Conservation (phyloP, 345 rosid species). For the Syzygium grande region DNA sequence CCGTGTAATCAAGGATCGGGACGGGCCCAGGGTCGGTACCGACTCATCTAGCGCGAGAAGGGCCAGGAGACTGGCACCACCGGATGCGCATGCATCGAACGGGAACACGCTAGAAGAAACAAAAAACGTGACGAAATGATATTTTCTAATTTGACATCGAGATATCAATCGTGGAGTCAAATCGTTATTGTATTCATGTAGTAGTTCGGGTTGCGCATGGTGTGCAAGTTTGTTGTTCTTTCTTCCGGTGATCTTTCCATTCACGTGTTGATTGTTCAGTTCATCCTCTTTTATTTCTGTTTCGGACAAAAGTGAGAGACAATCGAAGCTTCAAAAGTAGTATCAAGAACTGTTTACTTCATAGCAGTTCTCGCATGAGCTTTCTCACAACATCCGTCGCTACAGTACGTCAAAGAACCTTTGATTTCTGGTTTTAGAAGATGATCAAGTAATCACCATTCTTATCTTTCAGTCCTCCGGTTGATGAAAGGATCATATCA, state of each 20-base stretch:
- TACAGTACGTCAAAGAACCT: background rate
- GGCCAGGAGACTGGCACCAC: background rate
- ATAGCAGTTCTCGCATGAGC: background rate
- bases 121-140: background rate
- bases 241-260: background rate
- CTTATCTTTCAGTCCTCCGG: background rate
- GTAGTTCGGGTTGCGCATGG: background rate
- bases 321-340: background rate
- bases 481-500: background rate
- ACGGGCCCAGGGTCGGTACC: background rate
- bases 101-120: accelerated
- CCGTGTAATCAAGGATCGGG: background rate
- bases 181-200: background rate
- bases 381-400: background rate
- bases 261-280: background rate
- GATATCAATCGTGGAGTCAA: background rate
- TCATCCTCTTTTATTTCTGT: background rate
- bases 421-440: background rate
- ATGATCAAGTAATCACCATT: background rate
- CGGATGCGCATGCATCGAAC: accelerated
- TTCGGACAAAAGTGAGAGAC: too few relatives aligned
- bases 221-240: background rate
- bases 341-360: background rate
- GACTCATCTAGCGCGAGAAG: background rate
- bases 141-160: background rate